Percentiles rank a stretch among this genome's conserved stretches.
phyloP scores from a whole-genome alignment of 1,284 basidiomycete genomes.

The Ustilago shanxiensis region DNA sequence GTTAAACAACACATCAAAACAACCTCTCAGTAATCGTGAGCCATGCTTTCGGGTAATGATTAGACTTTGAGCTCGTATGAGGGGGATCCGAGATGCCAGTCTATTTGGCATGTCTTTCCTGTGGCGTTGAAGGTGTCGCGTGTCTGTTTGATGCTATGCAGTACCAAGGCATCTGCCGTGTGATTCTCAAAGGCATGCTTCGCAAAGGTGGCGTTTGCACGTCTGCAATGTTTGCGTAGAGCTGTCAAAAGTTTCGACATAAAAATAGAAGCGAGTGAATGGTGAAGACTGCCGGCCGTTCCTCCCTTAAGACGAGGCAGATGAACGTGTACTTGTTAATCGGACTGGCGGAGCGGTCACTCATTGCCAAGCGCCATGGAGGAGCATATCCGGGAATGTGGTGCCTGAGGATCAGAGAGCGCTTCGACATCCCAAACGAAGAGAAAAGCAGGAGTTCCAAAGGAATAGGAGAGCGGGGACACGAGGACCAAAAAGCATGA shows the following conservation, averaged over 20 bases:
- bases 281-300: neutral
- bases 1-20: no score
- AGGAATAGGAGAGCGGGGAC: neutral
- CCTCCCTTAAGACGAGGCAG: neutral
- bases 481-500: neutral
- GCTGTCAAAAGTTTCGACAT: slow-evolving; percentile 1
- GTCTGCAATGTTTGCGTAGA: neutral
- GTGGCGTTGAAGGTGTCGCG: neutral
- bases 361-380: neutral
- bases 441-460: neutral
- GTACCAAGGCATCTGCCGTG: neutral
- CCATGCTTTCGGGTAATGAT: neutral
- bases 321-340: no score
- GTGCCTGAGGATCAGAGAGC: neutral
- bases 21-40: neutral
- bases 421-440: no score
- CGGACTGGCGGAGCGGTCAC: no score
- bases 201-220: neutral
- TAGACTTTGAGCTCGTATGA: neutral
- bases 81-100: neutral
- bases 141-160: no score
- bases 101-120: neutral
- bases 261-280: neutral
- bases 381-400: neutral
- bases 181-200: neutral